Evolutionary conservation across 352 stramenopile genomes (phyloP), one percentile per base, ranked within the genome.

Genomic region (Globisporangium lucens): DNA sequence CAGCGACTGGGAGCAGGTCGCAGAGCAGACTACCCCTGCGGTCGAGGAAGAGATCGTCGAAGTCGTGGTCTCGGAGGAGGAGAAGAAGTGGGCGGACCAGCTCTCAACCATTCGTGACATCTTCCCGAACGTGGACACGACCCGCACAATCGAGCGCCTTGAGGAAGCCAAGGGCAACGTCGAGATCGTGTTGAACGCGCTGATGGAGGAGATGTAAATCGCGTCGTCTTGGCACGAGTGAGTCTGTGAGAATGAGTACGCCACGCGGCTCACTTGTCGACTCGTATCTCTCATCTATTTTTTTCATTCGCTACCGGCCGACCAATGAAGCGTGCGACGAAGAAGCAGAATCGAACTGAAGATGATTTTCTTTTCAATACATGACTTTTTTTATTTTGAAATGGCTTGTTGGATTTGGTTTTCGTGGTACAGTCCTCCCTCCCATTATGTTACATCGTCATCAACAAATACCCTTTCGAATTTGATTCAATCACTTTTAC

Each of bases 91-190:
- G 88, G 77, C 80, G 29, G 63, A 67, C 0, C 75, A 94, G 63
- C 73, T 95, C 29, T 74, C 75, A 36, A 89, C 90, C 71, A 77
- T 95, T 60, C 83, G 75, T 56, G 80, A 91, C 75, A 90, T 95
- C 64, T 82, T 95, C 60, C 88, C 88, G 0, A 76, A 71, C 17
- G 80, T 82, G 4, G 80, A 91, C 38, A 66, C 79, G 22, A 63
- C 57, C 17, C 47, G 67, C 29, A 69, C 84, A 35, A 80, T 93
- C 59, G 80, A 90, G 57, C 78, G 78, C 64, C 75, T 95, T 52
- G 86, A 94, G 80, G 79, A 88, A 67, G 85, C 77, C 75, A 88
- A 91, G 56, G 88, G 88, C 72, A 89, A 95, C 63, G 83, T 95
- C 51, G 73, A 92, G 67, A 75, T 94, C 12, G 88, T 93, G 49